Evolutionary conservation across 805 yeast genomes (phyloP), one percentile per base, ranked within the genome.

Genomic region (Wickerhamiella australiensis): DNA sequence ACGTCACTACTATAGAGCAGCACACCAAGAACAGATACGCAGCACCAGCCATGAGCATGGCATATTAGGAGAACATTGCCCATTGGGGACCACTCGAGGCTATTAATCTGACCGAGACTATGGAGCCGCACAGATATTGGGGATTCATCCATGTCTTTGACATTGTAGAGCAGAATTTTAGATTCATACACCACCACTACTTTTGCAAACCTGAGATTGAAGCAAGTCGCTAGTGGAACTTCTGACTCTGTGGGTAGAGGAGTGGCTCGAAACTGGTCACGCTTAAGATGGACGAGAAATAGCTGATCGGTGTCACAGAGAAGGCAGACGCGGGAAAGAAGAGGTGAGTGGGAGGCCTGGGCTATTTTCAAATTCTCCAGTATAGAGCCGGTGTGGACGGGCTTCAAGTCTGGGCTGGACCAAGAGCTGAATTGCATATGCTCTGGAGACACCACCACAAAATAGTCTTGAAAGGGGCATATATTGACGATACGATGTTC

Each of bases 21-120:
- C 54, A 72, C 70, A 1, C 80, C 80, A 31, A 74, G 64, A 13
- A 67, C 68, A 2, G 79, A 72, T 52, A 65, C 67, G 22, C 72
- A 52, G 44, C 68, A 68, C 79, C 79, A 76, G 4, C 78, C 78
- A 40, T 62, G 62, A 49, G 58, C 51, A 59, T 55, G 59, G 46
- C 68, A 61, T 17, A 57, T 59, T 61, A 63, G 50, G 26, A 62
- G 38, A 23, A 65, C 47, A 59, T 62, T 53, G 53, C 74, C 62
- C 55, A 65, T 61, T 41, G 72, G 57, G 40, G 74, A 56, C 69
- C 71, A 67, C 15, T 59, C 52, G 23, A 69, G 31, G 17, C 55
- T 50, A n/a, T 53, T 50, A 21, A 62, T 49, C 4, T 47, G 68
- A 60, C 13, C 71, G 50, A 18, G 61, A 53, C 5, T 55, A 53